Base-by-base conservation (phyloP, 1,139 yeast genomes). In the Spathaspora sp. region DNA sequence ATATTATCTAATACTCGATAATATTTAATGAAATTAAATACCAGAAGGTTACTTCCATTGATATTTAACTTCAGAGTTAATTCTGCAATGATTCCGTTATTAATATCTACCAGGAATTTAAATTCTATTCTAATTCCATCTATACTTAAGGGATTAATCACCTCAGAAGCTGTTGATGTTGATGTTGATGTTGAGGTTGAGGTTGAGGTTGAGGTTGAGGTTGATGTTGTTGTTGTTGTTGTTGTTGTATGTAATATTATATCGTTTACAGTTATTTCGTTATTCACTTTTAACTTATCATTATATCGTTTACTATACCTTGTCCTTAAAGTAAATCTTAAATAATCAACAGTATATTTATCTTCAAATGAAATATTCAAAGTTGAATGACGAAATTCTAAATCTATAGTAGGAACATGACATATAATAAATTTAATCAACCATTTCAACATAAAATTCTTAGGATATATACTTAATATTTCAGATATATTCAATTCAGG, bases 371-470 rank as follows among this genome's bases (percentile, higher is more conserved):
- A 46, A 7, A 45, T 39, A 4, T 38, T 34, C 1, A 68, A 25
- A 1, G 46, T 37, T 6, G 64, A 43, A 36, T 60, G 58, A 41
- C 70, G 57, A 10, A 68, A 44, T 50, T 68, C 74, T 9, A 67
- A 38, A 46, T 65, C 67, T 3, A 64, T 39, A 24, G 51, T 45
- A 0, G 75, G 74, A 1, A 66, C 38, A 41, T 56, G 58, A n/a
- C 56, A 39, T 2, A 68, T 42, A 2, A 61, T 5, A 31, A 56
- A 47, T 41, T 53, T 51, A 9, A 53, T 52, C 0, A 61, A 7
- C 3, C 39, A 25, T 39, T 50, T 48, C 1, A 51, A 50, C 1
- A 59, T 4, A 16, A 27, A 34, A 39, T 56, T 58, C 2, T 47
- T 31, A 1, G 71, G 71, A 36, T 49, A 58, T 2, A 65, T 50